Percentiles rank a stretch among this genome's conserved stretches.
These are phyloP conservation scores for Candida taoyuanica DNA, from an alignment of 805 yeast species.

Conservation along the genomic window DNA sequence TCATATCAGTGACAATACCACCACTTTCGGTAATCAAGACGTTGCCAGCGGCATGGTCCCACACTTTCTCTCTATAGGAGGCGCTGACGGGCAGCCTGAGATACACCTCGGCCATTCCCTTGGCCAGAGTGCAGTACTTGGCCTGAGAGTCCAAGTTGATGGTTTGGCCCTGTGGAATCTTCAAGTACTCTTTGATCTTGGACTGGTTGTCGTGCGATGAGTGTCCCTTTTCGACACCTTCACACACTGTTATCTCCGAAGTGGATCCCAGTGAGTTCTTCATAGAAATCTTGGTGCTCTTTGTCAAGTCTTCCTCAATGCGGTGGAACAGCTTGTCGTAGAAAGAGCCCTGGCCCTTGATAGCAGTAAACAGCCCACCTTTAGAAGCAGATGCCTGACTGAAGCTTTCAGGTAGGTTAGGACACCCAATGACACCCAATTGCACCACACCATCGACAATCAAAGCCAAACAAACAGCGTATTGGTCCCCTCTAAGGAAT, in stretches of 20 bases:
- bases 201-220: constrained; percentile 87
- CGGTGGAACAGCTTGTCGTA: constrained; percentile 32
- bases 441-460: constrained; percentile 81
- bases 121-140: constrained; percentile 85
- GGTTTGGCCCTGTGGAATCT: constrained; percentile 54
- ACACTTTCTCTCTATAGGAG: constrained; percentile 84
- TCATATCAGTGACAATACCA: constrained; percentile 82
- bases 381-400: constrained; percentile 33
- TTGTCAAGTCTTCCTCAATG: constrained; percentile 34
- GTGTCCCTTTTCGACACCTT: constrained; percentile 94
- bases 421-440: constrained; percentile 95
- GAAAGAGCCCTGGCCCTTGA: constrained; percentile 63
- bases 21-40: constrained; percentile 85
- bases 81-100: constrained; percentile 78
- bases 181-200: constrained; percentile 58
- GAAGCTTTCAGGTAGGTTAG: constrained; percentile 59
- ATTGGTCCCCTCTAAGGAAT: constrained; percentile 91
- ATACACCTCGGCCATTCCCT: constrained; percentile 91
- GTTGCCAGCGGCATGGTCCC: constrained; percentile 99
- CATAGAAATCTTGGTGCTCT: constrained; percentile 42
- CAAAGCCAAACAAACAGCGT: constrained; percentile 90
- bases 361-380: constrained; percentile 78
- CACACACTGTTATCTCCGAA: constrained; percentile 62
- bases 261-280: constrained; percentile 41
- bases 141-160: constrained; percentile 93